Conservation (phyloP, 1,139 yeast genomes). For the Kodamaea anthophila region DNA sequence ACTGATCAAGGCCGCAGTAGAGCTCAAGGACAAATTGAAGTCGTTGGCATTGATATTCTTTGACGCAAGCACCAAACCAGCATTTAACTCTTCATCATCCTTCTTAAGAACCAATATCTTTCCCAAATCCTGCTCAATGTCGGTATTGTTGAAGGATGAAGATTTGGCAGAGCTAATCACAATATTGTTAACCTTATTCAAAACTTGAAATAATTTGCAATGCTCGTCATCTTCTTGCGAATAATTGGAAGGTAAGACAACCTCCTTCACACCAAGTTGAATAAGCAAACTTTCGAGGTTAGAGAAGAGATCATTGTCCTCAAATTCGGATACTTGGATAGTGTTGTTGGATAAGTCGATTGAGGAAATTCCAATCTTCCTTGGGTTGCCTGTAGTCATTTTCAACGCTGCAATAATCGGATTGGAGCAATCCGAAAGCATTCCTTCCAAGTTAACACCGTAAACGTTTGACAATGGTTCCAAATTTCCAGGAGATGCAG, state of each 20-base stretch:
- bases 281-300: slow-evolving; percentile 80
- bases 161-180: slow-evolving; percentile 58
- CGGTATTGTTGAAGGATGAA: slow-evolving; percentile 51
- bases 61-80: slow-evolving; percentile 54
- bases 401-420: slow-evolving; percentile 77
- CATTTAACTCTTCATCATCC: slow-evolving; percentile 22
- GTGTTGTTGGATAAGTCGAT: slow-evolving; percentile 65
- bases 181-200: slow-evolving; percentile 68
- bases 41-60: slow-evolving; percentile 43
- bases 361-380: slow-evolving; percentile 70
- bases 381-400: slow-evolving; percentile 35
- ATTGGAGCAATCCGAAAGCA: slow-evolving; percentile 51
- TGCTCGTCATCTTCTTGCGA: slow-evolving; percentile 30
- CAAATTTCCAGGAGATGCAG: slow-evolving; percentile 89
- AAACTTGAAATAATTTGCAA: slow-evolving; percentile 52
- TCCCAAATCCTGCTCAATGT: slow-evolving; percentile 68
- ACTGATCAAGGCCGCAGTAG: slow-evolving; percentile 57
- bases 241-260: slow-evolving; percentile 50
- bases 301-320: slow-evolving; percentile 81
- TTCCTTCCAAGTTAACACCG: slow-evolving; percentile 60
- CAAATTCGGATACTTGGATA: slow-evolving; percentile 72
- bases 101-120: slow-evolving; percentile 48
- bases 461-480: slow-evolving; percentile 39
- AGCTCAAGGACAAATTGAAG: slow-evolving; percentile 28
- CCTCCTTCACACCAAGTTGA: slow-evolving; percentile 86